Percentiles rank a stretch among this genome's conserved stretches.
Conservation (phyloP, 129 eudicot species). For the Saposhnikovia divaricata region DNA sequence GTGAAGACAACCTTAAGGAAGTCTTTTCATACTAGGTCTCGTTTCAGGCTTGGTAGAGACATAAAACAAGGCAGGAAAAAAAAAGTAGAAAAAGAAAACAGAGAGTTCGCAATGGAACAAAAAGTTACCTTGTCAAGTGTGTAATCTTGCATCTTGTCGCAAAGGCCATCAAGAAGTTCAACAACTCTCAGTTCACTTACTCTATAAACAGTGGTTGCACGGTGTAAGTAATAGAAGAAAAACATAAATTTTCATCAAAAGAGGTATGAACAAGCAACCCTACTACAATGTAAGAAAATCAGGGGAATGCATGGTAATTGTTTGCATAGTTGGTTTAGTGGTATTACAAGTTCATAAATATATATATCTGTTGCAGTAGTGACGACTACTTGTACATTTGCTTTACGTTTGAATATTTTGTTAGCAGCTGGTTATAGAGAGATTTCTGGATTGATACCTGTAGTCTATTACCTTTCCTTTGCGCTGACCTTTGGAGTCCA, state of each 20-base stretch:
- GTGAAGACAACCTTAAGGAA: no score
- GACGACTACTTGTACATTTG: neutral
- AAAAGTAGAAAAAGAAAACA: neutral
- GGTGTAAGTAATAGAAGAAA: neutral
- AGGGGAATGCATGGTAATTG: neutral
- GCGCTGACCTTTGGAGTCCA: constrained; percentile 94
- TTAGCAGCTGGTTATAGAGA: neutral
- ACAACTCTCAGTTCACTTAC: constrained; percentile 94
- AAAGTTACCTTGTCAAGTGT: constrained; percentile 73
- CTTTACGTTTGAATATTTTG: neutral
- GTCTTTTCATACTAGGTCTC: no score
- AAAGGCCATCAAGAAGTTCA: constrained; percentile 95
- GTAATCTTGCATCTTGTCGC: constrained; percentile 96
- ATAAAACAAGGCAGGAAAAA: neutral
- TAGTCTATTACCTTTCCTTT: constrained; percentile 91
- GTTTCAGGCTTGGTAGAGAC: neutral
- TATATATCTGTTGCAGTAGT: neutral
- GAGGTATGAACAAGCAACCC: neutral
- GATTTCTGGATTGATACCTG: constrained; percentile 41
- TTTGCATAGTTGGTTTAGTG: neutral
- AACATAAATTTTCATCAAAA: neutral
- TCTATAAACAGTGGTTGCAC: constrained; percentile 31
- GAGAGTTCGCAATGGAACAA: neutral
- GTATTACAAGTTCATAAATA: neutral
- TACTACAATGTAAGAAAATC: neutral